Evolutionary conservation across 2,329 filamentous ascomycete genomes (phyloP).

Genomic region (Penicillium polonicum): DNA sequence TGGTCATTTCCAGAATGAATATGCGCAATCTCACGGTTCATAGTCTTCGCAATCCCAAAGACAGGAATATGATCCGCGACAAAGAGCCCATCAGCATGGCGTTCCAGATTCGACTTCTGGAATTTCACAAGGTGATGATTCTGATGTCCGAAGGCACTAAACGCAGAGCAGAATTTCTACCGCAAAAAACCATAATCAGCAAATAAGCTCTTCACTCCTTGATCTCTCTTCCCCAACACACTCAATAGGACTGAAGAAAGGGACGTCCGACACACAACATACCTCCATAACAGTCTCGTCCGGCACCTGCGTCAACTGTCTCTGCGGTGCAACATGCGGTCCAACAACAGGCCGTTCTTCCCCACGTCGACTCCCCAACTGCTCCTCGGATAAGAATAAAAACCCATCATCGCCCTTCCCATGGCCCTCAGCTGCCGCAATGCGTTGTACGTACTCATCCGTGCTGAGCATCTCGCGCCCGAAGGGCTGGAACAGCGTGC

Average conservation of each 20-base stretch:
- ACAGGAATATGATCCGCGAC: constrained; percentile 24
- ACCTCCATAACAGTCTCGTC: constrained; percentile 27
- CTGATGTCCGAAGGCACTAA: constrained; percentile 23
- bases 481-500: constrained; percentile 27
- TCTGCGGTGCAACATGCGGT: constrained; percentile 32
- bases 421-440: constrained; percentile 26
- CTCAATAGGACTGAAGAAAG: no score
- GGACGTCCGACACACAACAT: background rate
- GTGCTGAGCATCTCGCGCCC: constrained; percentile 32
- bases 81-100: constrained; percentile 29
- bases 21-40: constrained; percentile 73
- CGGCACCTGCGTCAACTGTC: constrained; percentile 30
- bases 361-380: constrained; percentile 16
- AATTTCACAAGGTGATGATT: constrained; percentile 32
- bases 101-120: constrained; percentile 26
- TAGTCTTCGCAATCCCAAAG: constrained; percentile 16
- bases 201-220: background rate
- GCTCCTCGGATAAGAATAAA: constrained; percentile 17
- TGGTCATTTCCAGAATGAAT: constrained; percentile 69
- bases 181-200: background rate
- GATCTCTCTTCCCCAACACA: background rate
- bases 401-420: constrained; percentile 21
- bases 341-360: constrained; percentile 26
- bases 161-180: constrained; percentile 28
- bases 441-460: constrained; percentile 25